These are phyloP conservation scores for Sistotremastrum niveocremeum DNA, from an alignment of 768 basidiomycete genomes.

Conservation along the genomic window DNA sequence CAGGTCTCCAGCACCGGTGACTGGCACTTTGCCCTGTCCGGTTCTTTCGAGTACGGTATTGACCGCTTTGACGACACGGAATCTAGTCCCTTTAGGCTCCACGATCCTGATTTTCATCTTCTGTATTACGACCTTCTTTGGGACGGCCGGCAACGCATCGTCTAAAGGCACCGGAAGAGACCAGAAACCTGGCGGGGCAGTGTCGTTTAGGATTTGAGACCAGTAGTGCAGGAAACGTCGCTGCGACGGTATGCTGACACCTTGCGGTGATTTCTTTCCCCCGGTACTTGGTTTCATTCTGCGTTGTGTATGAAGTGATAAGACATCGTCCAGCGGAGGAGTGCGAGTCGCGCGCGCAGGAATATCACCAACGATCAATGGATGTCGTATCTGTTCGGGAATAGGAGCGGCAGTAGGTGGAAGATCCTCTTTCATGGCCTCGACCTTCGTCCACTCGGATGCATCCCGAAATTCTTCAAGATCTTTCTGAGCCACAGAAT, in stretches of 20 bases:
- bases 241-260: slow-evolving; percentile 74
- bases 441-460: no score
- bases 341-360: slow-evolving; percentile 2
- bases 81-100: slow-evolving; percentile 37
- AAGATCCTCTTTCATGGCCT: background rate
- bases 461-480: no score
- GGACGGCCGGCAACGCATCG: slow-evolving; percentile 1
- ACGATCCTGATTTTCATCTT: slow-evolving; percentile 47
- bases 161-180: slow-evolving; percentile 10
- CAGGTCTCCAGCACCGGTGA: background rate
- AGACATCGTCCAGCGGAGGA: slow-evolving; percentile 37
- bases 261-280: slow-evolving; percentile 28
- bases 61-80: slow-evolving; percentile 41
- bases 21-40: slow-evolving; percentile 24
- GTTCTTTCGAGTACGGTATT: slow-evolving; percentile 38
- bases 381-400: background rate
- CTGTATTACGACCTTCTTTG: slow-evolving; percentile 38
- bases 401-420: slow-evolving; percentile 1
- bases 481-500: background rate
- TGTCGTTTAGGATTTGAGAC: slow-evolving; percentile 46
- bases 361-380: background rate
- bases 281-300: slow-evolving; percentile 41
- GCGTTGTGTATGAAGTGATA: slow-evolving; percentile 54
- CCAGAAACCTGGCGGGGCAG: slow-evolving; percentile 41
- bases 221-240: slow-evolving; percentile 71